Conservation (phyloP, 1,139 yeast species). For the Suhomyces terraborum region DNA sequence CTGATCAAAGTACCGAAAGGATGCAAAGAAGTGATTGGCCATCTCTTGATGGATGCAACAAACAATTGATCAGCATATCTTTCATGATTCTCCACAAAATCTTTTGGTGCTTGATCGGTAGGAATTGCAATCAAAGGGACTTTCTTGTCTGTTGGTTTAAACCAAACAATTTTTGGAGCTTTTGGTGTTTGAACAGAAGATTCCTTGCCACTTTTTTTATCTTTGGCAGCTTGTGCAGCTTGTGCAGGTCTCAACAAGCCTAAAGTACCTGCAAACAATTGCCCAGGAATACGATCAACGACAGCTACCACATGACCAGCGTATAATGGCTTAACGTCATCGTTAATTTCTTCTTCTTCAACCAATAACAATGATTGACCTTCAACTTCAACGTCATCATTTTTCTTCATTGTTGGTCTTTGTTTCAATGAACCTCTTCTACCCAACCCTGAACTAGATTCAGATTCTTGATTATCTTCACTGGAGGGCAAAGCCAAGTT, state of each 20-base stretch:
- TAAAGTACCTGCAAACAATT: conserved; percentile 87
- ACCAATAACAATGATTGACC: conserved; percentile 89
- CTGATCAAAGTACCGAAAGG: conserved; percentile 95
- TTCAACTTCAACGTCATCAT: conserved; percentile 97
- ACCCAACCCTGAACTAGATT: conserved; percentile 45
- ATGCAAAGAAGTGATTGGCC: conserved; percentile 98
- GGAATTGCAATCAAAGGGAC: conserved; percentile 98
- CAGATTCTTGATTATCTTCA: conserved; percentile 25
- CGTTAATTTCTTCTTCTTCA: conserved; percentile 95
- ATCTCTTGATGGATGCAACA: conserved; percentile 93
- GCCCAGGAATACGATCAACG: conserved; percentile 96
- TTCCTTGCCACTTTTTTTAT: conserved; percentile 57
- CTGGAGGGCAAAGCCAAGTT: conserved; percentile 16
- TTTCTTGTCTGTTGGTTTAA: conserved; percentile 95
- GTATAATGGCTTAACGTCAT: conserved; percentile 87
- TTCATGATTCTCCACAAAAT: conserved; percentile 91
- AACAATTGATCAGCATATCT: conserved; percentile 78
- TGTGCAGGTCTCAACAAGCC: conserved; percentile 95
- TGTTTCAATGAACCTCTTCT: conserved; percentile 92
- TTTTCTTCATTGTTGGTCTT: conserved; percentile 97
- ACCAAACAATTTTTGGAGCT: conserved; percentile 96
- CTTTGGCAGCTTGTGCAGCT: conserved; percentile 83
- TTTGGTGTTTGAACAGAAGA: conserved; percentile 51
- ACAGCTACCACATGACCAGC: conserved; percentile 99
- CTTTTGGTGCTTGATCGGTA: conserved; percentile 95